phyloP scores from a whole-genome alignment of 257 asterid genomes.

The Solanum pimpinellifolium region DNA sequence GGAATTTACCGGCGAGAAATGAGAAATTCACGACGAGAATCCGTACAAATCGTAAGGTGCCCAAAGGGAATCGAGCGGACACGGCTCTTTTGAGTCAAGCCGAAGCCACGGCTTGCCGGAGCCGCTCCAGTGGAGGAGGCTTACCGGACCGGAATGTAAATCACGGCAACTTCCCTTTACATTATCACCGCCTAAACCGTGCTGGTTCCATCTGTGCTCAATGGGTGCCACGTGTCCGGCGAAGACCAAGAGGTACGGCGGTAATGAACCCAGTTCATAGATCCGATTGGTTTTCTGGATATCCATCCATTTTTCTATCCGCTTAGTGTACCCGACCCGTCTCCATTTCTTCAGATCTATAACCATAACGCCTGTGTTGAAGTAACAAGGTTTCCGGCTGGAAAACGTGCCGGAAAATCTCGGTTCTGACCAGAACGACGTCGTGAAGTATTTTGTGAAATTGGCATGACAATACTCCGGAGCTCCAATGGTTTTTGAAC shows the following conservation, averaged over 20 bases:
- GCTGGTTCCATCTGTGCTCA: constrained; percentile 92
- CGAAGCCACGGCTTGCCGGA: constrained; percentile 89
- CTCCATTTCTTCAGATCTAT: constrained; percentile 84
- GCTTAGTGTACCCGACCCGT: constrained; percentile 59
- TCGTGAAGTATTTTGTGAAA: constrained; percentile 74
- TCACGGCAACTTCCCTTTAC: constrained; percentile 83
- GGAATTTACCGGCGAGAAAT: constrained; percentile 49
- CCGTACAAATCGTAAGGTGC: constrained; percentile 72
- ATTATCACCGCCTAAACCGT: constrained; percentile 85
- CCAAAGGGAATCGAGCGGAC: constrained; percentile 77
- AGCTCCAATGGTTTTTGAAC: constrained; percentile 72
- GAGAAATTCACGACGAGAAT: constrained; percentile 17
- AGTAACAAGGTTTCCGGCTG: constrained; percentile 59
- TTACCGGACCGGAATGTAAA: constrained; percentile 81
- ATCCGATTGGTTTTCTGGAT: constrained; percentile 74
- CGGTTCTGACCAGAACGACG: constrained; percentile 55
- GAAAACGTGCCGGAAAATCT: constrained; percentile 35
- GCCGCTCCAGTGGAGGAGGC: constrained; percentile 98
- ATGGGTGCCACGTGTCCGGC: constrained; percentile 93
- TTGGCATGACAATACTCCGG: constrained; percentile 92
- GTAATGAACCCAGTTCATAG: constrained; percentile 86
- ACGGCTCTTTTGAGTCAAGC: constrained; percentile 64
- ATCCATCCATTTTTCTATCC: constrained; percentile 94
- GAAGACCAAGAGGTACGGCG: constrained; percentile 70
- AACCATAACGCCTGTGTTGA: constrained; percentile 93